Base-by-base conservation (phyloP, 176 grass and related monocot genomes). In the Oryza punctata region DNA sequence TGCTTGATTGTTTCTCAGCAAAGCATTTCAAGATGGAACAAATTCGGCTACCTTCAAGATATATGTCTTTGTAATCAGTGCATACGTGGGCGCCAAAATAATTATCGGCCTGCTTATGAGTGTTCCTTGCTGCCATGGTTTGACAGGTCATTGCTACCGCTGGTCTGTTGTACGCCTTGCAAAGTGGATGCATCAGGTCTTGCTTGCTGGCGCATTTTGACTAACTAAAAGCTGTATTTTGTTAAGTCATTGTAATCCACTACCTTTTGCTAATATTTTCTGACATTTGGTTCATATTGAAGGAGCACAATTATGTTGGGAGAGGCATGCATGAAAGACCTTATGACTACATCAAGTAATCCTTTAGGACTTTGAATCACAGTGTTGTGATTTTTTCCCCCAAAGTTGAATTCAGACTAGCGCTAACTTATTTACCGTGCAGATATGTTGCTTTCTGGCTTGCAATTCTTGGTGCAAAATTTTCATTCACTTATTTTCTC, bases 401-500 rank as follows among this genome's bases (percentile, higher is more conserved):
- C 49, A 59, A 73, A 70, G 15, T 52, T 87, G 57, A 52, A 85
- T 81, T 29, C n/a, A 50, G 19, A 49, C 45, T 21, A 85, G 52
- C 72, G 49, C 33, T 89, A 44, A 73, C 67, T 64, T 81, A 82
- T 92, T 82, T 87, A 41, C 50, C 66, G 7, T 85, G 70, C 92
- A 97, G 95, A 92, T 97, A 94, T 43, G 86, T 76, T 2, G 23
- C 86, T 65, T 97, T 97, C 28, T 97, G 95, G 95, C 87, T 97
- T 77, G 90, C 43, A 52, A 86, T 97, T 81, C 85, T 97, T 78
- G 88, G 84, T 4, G 95, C 88, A 57, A 97, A 97, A 74, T 97
- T 94, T 92, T 92, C 92, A 43, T 97, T 97, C 75, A 89, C 95
- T 64, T 97, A 94, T 94, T 97, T 97, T 91, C 95, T 97, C 73